A percentile compares a stretch with the other conserved stretches of the same genome.
phyloP scores from a whole-genome alignment of 2,329 filamentous ascomycete species.

The Sarocladium kiliense region DNA sequence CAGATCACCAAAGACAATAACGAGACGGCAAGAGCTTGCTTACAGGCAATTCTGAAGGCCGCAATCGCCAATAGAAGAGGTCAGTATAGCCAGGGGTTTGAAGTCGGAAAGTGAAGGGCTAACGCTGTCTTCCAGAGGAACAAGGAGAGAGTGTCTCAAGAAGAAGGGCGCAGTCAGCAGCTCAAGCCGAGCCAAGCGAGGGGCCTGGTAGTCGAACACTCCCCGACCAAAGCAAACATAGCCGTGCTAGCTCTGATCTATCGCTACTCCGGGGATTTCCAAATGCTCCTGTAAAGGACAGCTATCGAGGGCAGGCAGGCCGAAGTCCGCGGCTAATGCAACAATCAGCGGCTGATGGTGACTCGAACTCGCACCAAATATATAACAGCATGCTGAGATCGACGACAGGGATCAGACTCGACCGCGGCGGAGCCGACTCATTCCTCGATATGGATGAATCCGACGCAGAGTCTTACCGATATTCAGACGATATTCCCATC shows the following conservation, averaged over 20 bases:
- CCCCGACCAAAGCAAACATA: slow-evolving; percentile 61
- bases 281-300: slow-evolving; percentile 38
- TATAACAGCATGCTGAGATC: slow-evolving; percentile 45
- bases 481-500: slow-evolving; percentile 63
- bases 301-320: slow-evolving; percentile 23
- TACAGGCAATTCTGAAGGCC: slow-evolving; percentile 69
- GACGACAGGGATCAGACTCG: slow-evolving; percentile 46
- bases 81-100: slow-evolving; percentile 35
- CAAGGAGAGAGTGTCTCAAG: slow-evolving; percentile 39
- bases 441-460: slow-evolving; percentile 68
- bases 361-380: slow-evolving; percentile 26
- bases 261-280: slow-evolving; percentile 52
- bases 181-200: slow-evolving; percentile 55
- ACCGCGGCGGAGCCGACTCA: slow-evolving; percentile 32
- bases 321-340: slow-evolving; percentile 26
- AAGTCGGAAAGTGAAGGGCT: not conserved
- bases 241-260: slow-evolving; percentile 66
- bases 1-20: slow-evolving; percentile 66
- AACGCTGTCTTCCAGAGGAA: slow-evolving; percentile 26
- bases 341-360: slow-evolving; percentile 12
- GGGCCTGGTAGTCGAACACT: slow-evolving; percentile 42
- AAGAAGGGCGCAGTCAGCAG: slow-evolving; percentile 56
- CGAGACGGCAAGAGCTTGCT: slow-evolving; percentile 68
- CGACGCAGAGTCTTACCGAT: slow-evolving; percentile 59
- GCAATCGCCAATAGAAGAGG: slow-evolving; percentile 65